Conservation (phyloP, 805 yeast genomes). For the Barnettozyma siamensis region DNA sequence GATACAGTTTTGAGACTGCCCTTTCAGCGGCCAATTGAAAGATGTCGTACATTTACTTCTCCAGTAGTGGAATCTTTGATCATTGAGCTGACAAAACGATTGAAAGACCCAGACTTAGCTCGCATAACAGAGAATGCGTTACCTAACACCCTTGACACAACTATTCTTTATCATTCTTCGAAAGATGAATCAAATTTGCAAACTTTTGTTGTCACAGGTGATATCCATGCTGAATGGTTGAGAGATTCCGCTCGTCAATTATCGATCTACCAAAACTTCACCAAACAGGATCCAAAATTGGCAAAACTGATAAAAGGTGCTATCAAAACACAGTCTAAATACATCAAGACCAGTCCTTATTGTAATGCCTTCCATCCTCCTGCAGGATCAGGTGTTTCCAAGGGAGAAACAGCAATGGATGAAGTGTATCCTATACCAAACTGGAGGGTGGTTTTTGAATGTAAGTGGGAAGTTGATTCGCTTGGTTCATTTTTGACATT, state of each 20-base stretch:
- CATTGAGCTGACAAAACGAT: conserved; percentile 40
- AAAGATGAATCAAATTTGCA: conserved; percentile 26
- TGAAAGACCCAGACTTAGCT: conserved; percentile 61
- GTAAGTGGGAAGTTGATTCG: conserved; percentile 86
- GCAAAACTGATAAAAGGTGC: conserved; percentile 65
- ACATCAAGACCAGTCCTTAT: conserved; percentile 59
- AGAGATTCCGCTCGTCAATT: conserved; percentile 83
- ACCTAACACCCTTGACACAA: conserved; percentile 86
- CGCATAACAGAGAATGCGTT: conserved; percentile 74
- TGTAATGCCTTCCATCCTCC: conserved; percentile 95
- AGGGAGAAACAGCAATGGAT: conserved; percentile 52
- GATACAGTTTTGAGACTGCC: conserved; percentile 53
- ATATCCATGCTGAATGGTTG: conserved; percentile 90
- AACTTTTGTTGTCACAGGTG: conserved; percentile 85
- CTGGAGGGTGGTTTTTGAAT: conserved; percentile 72
- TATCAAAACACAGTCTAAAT: conserved; percentile 69
- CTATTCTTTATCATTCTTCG: conserved; percentile 61
- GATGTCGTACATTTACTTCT: conserved; percentile 71
- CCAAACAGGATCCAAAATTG: conserved; percentile 45
- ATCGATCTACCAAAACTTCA: conserved; percentile 63
- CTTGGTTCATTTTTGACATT: conserved; percentile 76
- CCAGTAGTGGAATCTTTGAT: conserved; percentile 56
- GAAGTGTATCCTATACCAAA: conserved; percentile 64
- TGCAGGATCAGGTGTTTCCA: conserved; percentile 33
- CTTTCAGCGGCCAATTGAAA: conserved; percentile 65